Evolutionary conservation across 192 early-diverging fungal genomes (phyloP), one percentile per base, ranked within the genome.

Genomic region (Diversispora epigaea): DNA sequence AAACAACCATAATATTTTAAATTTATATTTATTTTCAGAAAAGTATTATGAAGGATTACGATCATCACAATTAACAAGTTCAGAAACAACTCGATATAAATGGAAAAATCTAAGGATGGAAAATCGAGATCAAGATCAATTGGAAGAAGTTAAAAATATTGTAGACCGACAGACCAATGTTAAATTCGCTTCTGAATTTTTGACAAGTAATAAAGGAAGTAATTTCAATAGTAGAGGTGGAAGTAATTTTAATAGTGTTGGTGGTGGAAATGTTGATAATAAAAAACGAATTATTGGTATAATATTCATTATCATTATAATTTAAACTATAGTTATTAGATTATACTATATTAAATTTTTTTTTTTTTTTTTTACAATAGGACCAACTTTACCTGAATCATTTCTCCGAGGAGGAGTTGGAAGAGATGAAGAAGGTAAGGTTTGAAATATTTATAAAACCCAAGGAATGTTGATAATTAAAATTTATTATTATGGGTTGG

Each of bases 41-140:
- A 87, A 88, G 39, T 92, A 87, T 73, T 92, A 93, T 76, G 80
- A 85, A 21, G 92, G 92, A 25, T 84, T 91, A n/a, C 80, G 84
- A 21, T 84, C 93, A 1, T 78, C 92, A 0, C 86, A 90, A 43
- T 52, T 95, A 9, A 75, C 86, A 0, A 85, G 85, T 15, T 82
- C 83, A 15, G 89, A 86, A 49, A 80, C 88, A 8, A 93, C 91
- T 6, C 83, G 87, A n/a, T 90, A 93, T 76, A 85, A 87, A 64
- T 96, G 95, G 95, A 73, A 81, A 73, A 78, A 75, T 67, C 68
- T 41, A 40, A 79, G 76, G 9, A 71, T 83, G 25, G 25, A 32
- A 32, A 32, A 32, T 32, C 25, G 25, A 9, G 80, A 89, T 76
- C 80, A 84, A 57, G 76, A 81, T 64, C 81, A 87, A 74, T 77